These are phyloP conservation scores for Tuber magnatum DNA, from an alignment of 495 filamentous ascomycete genomes.

Conservation along the genomic window DNA sequence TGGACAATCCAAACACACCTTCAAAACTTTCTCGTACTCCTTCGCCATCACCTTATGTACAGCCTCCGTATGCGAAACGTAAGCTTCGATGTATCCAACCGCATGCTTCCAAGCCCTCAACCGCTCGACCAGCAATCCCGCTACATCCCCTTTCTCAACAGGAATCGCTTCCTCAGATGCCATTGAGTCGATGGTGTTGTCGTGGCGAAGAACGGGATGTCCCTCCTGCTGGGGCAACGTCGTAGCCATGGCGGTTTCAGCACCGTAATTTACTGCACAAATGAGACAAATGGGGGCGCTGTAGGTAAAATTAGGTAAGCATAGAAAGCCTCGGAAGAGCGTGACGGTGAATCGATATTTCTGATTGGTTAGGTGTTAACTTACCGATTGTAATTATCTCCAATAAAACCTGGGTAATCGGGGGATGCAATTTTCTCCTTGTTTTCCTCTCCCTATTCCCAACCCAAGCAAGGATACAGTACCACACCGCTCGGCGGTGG, in stretches of 20 bases:
- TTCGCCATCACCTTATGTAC: conserved; percentile 75
- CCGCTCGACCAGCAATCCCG: conserved; percentile 71
- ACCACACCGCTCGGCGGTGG: background rate
- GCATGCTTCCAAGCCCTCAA: conserved; percentile 94
- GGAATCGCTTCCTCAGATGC: conserved; percentile 38
- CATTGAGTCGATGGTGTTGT: conserved; percentile 13
- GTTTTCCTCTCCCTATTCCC: background rate
- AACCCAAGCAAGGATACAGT: background rate
- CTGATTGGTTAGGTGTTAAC: background rate
- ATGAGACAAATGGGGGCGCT: background rate
- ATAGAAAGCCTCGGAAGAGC: background rate
- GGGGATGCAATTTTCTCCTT: background rate
- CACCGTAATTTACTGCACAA: background rate
- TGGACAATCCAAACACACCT: conserved; percentile 49
- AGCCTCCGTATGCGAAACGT: conserved; percentile 75
- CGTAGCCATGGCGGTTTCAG: background rate
- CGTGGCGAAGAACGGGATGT: conserved; percentile 15
- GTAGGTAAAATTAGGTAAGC: background rate
- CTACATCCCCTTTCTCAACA: conserved; percentile 49
- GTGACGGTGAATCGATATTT: background rate
- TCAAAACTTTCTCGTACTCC: conserved; percentile 90
- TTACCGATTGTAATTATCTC: background rate
- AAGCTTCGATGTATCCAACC: conserved; percentile 81
- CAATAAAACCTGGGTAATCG: background rate
- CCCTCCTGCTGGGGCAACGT: background rate